Percentiles rank a stretch among this genome's conserved stretches.
phyloP scores from a whole-genome alignment of 495 filamentous ascomycete genomes.

The Parathielavia appendiculata region DNA sequence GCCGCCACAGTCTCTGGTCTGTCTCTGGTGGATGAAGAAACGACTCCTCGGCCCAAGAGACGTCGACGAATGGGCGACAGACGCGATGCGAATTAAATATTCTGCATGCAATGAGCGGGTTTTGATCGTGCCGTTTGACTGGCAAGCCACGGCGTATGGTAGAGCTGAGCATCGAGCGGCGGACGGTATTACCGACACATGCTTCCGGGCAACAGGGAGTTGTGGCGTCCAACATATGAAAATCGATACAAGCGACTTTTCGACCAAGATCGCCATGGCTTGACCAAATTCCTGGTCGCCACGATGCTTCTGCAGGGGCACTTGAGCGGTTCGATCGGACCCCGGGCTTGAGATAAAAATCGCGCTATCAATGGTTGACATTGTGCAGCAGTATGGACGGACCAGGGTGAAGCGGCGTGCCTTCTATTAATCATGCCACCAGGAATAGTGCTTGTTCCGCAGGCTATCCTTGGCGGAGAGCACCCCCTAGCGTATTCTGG shows the following conservation, averaged over 20 bases:
- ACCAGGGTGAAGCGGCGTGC: background rate
- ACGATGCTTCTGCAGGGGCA: conserved; percentile 12
- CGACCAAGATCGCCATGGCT: background rate
- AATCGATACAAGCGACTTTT: background rate
- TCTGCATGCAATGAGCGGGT: conserved; percentile 5
- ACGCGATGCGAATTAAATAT: conserved; percentile 2
- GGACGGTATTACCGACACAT: background rate
- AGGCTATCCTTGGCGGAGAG: background rate
- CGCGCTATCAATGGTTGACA: conserved; percentile 9
- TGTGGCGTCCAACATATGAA: background rate
- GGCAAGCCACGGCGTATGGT: background rate
- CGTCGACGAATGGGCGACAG: background rate
- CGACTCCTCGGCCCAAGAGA: background rate
- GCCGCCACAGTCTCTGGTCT: background rate
- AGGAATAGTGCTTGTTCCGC: background rate
- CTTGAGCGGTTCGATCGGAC: background rate
- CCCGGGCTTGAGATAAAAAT: background rate
- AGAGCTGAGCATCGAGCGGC: background rate
- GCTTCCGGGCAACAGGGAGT: background rate
- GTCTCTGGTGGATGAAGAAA: too few species aligned
- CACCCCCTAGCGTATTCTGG: background rate
- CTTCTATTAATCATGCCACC: conserved; percentile 10
- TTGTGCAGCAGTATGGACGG: conserved; percentile 6
- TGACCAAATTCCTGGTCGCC: conserved; percentile 11
- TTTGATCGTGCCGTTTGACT: background rate